phyloP scores from a whole-genome alignment of 2,329 filamentous ascomycete genomes.

The Botrytis hyacinthi region DNA sequence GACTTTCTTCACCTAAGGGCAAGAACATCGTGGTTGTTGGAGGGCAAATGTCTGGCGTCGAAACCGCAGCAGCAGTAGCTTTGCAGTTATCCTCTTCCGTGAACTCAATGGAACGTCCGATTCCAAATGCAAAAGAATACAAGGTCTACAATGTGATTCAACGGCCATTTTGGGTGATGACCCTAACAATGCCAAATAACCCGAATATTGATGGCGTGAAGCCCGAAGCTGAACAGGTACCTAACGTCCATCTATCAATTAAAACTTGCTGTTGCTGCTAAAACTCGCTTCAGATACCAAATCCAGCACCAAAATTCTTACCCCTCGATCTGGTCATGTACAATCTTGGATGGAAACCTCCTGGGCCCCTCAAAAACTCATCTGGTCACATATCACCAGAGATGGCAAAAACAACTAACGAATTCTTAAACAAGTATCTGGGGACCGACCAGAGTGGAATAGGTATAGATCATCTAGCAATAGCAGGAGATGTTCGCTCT shows the following conservation, averaged over 20 bases:
- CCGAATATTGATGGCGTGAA: slow-evolving; percentile 26
- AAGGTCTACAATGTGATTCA: slow-evolving; percentile 67
- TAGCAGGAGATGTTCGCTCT: slow-evolving; percentile 31
- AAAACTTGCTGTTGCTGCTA: slow-evolving; percentile 8
- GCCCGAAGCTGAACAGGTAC: slow-evolving; percentile 31
- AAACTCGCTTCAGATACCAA: slow-evolving; percentile 39
- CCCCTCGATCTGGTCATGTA: slow-evolving; percentile 72
- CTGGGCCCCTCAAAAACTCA: slow-evolving; percentile 56
- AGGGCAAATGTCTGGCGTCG: slow-evolving; percentile 79
- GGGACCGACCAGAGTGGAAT: slow-evolving; percentile 56
- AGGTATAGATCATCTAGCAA: slow-evolving; percentile 37
- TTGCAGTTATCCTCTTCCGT: slow-evolving; percentile 64
- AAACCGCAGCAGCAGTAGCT: slow-evolving; percentile 71
- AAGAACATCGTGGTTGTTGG: slow-evolving; percentile 72
- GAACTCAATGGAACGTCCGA: slow-evolving; percentile 50
- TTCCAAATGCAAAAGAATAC: slow-evolving; percentile 49
- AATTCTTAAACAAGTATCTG: slow-evolving; percentile 48
- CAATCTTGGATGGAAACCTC: slow-evolving; percentile 62
- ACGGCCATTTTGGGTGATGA: slow-evolving; percentile 70
- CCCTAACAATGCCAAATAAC: slow-evolving; percentile 45
- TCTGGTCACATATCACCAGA: slow-evolving; percentile 64
- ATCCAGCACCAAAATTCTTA: slow-evolving; percentile 58
- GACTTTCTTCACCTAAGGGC: slow-evolving; percentile 36
- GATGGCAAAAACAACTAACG: slow-evolving; percentile 54
- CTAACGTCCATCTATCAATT: neutral